phyloP scores from a whole-genome alignment of 495 filamentous ascomycete species.

The Aspergillus biplanus region DNA sequence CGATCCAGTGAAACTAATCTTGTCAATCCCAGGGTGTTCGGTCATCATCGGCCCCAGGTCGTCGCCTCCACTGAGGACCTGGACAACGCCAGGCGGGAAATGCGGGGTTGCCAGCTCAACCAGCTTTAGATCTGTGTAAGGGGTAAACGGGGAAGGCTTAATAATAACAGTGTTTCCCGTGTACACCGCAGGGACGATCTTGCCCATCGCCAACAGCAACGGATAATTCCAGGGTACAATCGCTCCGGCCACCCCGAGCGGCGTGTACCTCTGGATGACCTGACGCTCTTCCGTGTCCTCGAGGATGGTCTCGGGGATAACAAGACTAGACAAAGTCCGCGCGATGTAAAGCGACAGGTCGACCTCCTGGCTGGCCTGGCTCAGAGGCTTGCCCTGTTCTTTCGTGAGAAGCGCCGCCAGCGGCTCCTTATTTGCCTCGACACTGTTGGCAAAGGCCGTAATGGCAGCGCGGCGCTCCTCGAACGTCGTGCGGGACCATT shows the following conservation, averaged over 20 bases:
- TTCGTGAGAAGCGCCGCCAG: slow-evolving; percentile 53
- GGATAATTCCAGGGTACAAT: slow-evolving; percentile 37
- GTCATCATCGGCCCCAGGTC: slow-evolving; percentile 63
- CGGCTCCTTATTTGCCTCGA: slow-evolving; percentile 44
- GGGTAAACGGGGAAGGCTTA: slow-evolving; percentile 68
- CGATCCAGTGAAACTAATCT: slow-evolving; percentile 73
- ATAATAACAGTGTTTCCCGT: slow-evolving; percentile 64
- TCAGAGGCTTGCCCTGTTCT: slow-evolving; percentile 61
- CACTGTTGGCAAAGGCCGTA: slow-evolving; percentile 53
- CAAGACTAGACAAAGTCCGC: slow-evolving; percentile 21
- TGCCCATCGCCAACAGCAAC: slow-evolving; percentile 59
- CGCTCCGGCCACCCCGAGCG: slow-evolving; percentile 60
- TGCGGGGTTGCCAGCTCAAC: slow-evolving; percentile 62
- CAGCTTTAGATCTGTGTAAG: slow-evolving; percentile 51
- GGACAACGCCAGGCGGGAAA: slow-evolving; percentile 68
- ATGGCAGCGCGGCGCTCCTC: slow-evolving; percentile 59
- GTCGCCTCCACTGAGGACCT: slow-evolving; percentile 69
- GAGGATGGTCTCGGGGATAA: slow-evolving; percentile 35
- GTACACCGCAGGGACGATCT: slow-evolving; percentile 58
- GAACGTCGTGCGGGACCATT: slow-evolving; percentile 52
- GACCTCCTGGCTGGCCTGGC: slow-evolving; percentile 31
- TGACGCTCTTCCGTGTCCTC: slow-evolving; percentile 53
- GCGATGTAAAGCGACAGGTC: slow-evolving; percentile 30
- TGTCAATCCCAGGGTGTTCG: slow-evolving; percentile 62
- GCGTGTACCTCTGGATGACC: slow-evolving; percentile 55